Evolutionary conservation across 148 eudicot genomes (phyloP).

Genomic region (Pouteria glomerata): DNA sequence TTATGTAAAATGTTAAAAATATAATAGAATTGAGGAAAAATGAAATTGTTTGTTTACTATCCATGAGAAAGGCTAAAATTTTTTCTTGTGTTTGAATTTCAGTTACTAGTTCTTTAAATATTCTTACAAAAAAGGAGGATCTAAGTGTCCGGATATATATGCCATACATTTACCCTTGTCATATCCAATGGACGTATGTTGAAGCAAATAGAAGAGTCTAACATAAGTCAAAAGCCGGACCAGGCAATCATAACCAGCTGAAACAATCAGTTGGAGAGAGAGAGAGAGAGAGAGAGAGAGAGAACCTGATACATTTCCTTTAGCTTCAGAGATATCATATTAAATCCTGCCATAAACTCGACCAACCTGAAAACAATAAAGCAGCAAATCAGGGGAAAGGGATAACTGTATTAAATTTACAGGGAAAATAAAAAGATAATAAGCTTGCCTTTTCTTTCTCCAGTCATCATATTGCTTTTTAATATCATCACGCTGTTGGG

Average conservation of each 20-base stretch:
- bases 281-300: constrained; percentile 11
- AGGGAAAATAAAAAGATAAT: background rate
- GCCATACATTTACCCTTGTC: too few species aligned
- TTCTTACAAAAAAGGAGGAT: too few species aligned
- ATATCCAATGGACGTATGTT: too few species aligned
- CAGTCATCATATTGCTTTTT: constrained; percentile 89
- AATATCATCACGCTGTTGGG: constrained; percentile 81
- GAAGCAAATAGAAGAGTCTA: too few species aligned
- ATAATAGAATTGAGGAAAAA: too few species aligned
- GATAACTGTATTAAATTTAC: background rate
- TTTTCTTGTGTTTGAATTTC: too few species aligned
- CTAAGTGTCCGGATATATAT: too few species aligned
- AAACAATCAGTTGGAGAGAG: background rate
- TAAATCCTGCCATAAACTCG: constrained; percentile 98
- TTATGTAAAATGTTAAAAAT: too few species aligned
- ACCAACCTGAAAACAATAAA: constrained; percentile 66
- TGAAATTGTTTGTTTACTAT: too few species aligned
- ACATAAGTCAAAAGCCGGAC: too few species aligned
- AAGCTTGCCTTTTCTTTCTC: constrained; percentile 81
- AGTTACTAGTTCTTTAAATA: too few species aligned
- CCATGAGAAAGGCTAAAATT: too few species aligned
- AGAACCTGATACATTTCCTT: constrained; percentile 99
- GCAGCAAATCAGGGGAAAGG: background rate
- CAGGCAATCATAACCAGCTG: background rate
- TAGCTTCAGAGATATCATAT: constrained; percentile 82